A percentile compares a stretch with the other conserved stretches of the same genome.
Conservation (phyloP, 2,329 filamentous ascomycete species). For the Microcyclospora tardicrescens region DNA sequence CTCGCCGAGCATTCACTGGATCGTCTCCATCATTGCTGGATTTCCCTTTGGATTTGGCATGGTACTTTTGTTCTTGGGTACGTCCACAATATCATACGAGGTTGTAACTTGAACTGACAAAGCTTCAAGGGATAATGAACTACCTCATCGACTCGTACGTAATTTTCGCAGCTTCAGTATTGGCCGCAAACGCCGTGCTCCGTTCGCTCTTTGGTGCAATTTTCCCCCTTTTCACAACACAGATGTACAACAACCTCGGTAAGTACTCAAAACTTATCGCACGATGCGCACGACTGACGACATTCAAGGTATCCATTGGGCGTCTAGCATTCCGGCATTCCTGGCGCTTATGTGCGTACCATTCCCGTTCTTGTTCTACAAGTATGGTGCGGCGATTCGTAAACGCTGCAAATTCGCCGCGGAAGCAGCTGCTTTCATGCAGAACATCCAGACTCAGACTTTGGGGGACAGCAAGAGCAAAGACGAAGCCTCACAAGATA, state of each 20-base stretch:
- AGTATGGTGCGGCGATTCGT: slow-evolving; percentile 52
- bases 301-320: slow-evolving; percentile 57
- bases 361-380: slow-evolving; percentile 65
- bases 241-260: slow-evolving; percentile 36
- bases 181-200: slow-evolving; percentile 68
- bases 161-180: slow-evolving; percentile 62
- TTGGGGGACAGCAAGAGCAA: slow-evolving; percentile 1
- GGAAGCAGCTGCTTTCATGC: slow-evolving; percentile 50
- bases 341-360: slow-evolving; percentile 58
- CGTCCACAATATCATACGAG: too few relatives aligned
- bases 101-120: too few relatives aligned
- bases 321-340: slow-evolving; percentile 59
- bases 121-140: slow-evolving; percentile 36
- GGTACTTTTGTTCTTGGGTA: slow-evolving; percentile 51
- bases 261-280: slow-evolving; percentile 1
- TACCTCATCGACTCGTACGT: slow-evolving; percentile 59
- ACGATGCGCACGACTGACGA: background rate
- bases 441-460: slow-evolving; percentile 26
- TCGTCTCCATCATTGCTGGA: slow-evolving; percentile 37
- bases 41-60: slow-evolving; percentile 46
- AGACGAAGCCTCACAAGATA: background rate
- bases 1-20: slow-evolving; percentile 43
- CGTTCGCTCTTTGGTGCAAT: slow-evolving; percentile 64
- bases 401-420: slow-evolving; percentile 56
- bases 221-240: slow-evolving; percentile 62